phyloP scores from a whole-genome alignment of 345 rosid genomes.

The Citrus sp. region DNA sequence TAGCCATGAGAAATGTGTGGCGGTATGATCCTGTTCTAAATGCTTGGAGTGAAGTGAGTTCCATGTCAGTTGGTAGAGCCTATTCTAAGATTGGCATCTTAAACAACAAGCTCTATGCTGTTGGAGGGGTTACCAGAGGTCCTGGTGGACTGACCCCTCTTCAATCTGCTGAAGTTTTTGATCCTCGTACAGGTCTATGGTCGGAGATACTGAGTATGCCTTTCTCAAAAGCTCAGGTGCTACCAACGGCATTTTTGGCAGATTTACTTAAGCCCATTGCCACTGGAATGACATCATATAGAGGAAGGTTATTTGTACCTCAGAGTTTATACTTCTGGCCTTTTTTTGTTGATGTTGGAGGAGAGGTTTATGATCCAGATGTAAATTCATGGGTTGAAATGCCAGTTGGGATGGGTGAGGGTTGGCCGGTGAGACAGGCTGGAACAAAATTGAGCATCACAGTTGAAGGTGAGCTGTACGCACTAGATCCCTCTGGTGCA shows the following conservation, averaged over 20 bases:
- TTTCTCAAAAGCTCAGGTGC: constrained; percentile 69
- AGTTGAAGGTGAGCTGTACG: constrained; percentile 68
- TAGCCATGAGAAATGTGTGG: constrained; percentile 71
- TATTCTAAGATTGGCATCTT: constrained; percentile 74
- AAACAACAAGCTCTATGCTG: constrained; percentile 74
- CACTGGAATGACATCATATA: constrained; percentile 89
- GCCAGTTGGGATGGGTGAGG: constrained; percentile 90
- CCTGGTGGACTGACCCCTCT: constrained; percentile 71
- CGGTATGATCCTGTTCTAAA: constrained; percentile 62
- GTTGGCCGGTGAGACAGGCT: constrained; percentile 89
- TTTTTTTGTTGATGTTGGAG: constrained; percentile 92
- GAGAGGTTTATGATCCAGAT: constrained; percentile 78
- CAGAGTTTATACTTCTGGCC: constrained; percentile 94
- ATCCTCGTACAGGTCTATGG: constrained; percentile 59
- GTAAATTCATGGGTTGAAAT: constrained; percentile 75
- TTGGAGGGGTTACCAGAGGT: constrained; percentile 77
- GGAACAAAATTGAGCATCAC: constrained; percentile 77
- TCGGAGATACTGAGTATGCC: constrained; percentile 83
- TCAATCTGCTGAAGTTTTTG: constrained; percentile 87
- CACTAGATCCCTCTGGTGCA: constrained; percentile 75
- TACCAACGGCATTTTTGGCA: constrained; percentile 77
- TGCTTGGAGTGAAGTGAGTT: constrained; percentile 66
- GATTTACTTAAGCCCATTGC: constrained; percentile 86
- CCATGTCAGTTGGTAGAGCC: constrained; percentile 76
- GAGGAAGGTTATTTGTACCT: constrained; percentile 79